Percentiles rank a stretch among this genome's conserved stretches.
These are phyloP conservation scores for Neofusicoccum umdonicola DNA, from an alignment of 2,329 filamentous ascomycete species.

Conservation along the genomic window DNA sequence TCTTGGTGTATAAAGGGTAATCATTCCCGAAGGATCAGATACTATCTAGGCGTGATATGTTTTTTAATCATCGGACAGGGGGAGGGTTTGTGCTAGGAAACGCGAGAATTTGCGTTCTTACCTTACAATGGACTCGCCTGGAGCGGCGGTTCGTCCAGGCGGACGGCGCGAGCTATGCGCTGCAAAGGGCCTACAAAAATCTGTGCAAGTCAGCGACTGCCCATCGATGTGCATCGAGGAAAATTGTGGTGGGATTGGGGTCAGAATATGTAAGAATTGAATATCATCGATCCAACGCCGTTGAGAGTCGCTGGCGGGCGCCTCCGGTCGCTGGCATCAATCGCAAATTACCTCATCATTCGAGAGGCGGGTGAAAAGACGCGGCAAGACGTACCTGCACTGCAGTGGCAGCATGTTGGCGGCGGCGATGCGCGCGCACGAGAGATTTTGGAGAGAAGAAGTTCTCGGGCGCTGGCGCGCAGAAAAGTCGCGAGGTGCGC, in stretches of 20 bases:
- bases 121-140: background rate
- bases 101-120: constrained; percentile 11
- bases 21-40: constrained; percentile 61
- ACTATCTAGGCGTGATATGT: constrained; percentile 64
- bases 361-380: constrained; percentile 23
- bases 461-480: background rate
- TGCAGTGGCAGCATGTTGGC: background rate
- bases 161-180: background rate
- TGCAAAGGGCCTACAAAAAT: background rate
- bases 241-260: constrained; percentile 25
- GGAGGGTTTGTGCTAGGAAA: constrained; percentile 15
- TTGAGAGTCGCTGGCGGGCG: constrained; percentile 90
- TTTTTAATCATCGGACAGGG: constrained; percentile 64
- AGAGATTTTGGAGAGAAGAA: background rate
- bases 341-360: constrained; percentile 99
- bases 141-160: background rate
- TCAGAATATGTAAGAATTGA: constrained; percentile 99
- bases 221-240: background rate
- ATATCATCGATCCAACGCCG: constrained; percentile 76
- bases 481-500: constrained; percentile 11
- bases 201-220: constrained; percentile 12
- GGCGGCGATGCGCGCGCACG: background rate
- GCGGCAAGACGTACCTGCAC: constrained; percentile 1
- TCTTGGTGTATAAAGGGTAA: constrained; percentile 61
- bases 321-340: constrained; percentile 81